Percentiles rank a stretch among this genome's conserved stretches.
Evolutionary conservation across 257 asterid genomes (phyloP).

Genomic region (Ajuga chamaepitys): DNA sequence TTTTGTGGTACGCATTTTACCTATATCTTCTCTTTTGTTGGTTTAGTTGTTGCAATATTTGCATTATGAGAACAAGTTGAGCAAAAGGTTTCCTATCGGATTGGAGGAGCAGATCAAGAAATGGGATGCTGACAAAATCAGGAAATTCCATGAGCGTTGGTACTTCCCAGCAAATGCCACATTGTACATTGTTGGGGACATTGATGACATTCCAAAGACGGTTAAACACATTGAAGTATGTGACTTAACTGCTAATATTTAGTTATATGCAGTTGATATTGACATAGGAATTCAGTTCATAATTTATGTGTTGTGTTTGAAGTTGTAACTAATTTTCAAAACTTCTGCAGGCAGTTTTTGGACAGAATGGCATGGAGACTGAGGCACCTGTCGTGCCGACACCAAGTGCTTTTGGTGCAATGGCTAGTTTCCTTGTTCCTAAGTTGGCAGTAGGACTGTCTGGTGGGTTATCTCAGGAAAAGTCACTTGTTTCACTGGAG

Average conservation of each 20-base stretch:
- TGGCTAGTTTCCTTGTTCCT: conserved; percentile 96
- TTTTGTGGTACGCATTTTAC: background rate
- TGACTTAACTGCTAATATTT: conserved; percentile 2
- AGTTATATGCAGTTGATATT: conserved; percentile 9
- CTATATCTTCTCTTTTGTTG: conserved; percentile 21
- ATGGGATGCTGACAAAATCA: conserved; percentile 98
- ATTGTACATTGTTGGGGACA: conserved; percentile 92
- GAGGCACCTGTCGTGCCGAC: conserved; percentile 52
- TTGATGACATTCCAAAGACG: conserved; percentile 68
- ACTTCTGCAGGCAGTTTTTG: conserved; percentile 74
- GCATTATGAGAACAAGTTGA: conserved; percentile 97
- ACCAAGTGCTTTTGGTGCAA: conserved; percentile 85
- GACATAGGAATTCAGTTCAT: conserved; percentile 9
- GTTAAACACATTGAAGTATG: conserved; percentile 87
- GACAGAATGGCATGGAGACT: conserved; percentile 53
- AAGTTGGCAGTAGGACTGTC: conserved; percentile 73
- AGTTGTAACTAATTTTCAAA: conserved; percentile 9
- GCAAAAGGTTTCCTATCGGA: conserved; percentile 96
- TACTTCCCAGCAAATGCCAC: conserved; percentile 99
- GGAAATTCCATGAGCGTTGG: conserved; percentile 98
- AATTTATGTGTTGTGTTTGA: conserved; percentile 1
- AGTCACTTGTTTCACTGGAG: conserved; percentile 54
- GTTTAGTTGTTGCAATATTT: conserved; percentile 82
- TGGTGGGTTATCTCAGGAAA: conserved; percentile 61
- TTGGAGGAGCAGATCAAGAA: conserved; percentile 96